Percentiles rank a stretch among this genome's conserved stretches.
These are phyloP conservation scores for Corinectria fuckeliana DNA, from an alignment of 2,329 filamentous ascomycete genomes.

Conservation along the genomic window DNA sequence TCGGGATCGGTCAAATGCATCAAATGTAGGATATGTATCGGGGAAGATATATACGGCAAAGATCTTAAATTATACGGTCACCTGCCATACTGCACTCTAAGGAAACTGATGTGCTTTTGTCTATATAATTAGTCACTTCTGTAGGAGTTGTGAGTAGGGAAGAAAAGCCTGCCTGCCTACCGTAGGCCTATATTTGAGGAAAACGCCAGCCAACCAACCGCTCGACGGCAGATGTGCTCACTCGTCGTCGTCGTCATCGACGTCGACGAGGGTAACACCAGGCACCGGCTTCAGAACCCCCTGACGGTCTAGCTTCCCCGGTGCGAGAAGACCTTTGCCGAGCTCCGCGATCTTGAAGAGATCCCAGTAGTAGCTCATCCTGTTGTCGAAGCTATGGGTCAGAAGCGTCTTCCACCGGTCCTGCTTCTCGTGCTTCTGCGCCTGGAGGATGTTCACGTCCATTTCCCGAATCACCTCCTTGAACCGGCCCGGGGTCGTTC, in stretches of 20 bases:
- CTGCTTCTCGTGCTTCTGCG: conserved; percentile 1
- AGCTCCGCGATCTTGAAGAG: conserved; percentile 6
- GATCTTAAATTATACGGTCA: not conserved
- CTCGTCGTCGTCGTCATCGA: not conserved
- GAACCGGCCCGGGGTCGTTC: conserved; percentile 7
- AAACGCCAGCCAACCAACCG: not conserved
- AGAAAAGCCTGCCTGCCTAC: not conserved
- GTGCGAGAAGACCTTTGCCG: conserved; percentile 3
- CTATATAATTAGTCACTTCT: not conserved
- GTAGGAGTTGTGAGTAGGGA: not conserved
- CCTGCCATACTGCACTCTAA: not conserved
- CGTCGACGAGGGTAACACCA: not conserved
- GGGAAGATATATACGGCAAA: not conserved
- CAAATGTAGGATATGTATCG: not conserved
- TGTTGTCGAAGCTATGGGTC: conserved; percentile 11
- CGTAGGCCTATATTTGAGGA: not conserved
- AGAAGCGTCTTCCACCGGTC: conserved; percentile 21
- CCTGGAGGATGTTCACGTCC: not conserved
- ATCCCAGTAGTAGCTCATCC: conserved; percentile 19
- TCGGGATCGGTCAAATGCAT: not conserved
- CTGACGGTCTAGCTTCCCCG: conserved; percentile 10
- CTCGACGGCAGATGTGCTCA: not conserved
- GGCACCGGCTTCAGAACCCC: conserved; percentile 6
- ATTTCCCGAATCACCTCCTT: not conserved
- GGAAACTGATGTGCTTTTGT: not conserved